Percentiles rank a stretch among this genome's conserved stretches.
phyloP scores from a whole-genome alignment of 139 green algal genomes.

The Chlamydomonas incerta region DNA sequence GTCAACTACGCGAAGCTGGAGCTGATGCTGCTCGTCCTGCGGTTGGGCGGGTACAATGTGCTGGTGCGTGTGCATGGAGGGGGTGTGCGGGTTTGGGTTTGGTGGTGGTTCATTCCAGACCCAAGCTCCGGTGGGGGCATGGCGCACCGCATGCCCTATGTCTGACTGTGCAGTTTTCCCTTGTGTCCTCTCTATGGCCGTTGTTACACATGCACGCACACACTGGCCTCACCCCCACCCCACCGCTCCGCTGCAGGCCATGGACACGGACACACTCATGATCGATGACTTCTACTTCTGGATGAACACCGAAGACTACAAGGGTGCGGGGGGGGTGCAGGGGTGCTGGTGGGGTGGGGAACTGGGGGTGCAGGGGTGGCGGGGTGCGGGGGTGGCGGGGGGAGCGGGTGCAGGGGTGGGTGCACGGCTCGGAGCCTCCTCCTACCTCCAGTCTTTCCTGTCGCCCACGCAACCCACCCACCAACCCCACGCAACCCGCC shows the following conservation, averaged over 20 bases:
- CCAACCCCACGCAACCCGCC: not conserved
- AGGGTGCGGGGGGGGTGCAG: not conserved
- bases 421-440: too few relatives aligned
- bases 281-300: slow-evolving; percentile 42
- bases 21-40: slow-evolving; percentile 19
- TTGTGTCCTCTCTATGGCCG: too few relatives aligned
- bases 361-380: not conserved
- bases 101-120: not conserved
- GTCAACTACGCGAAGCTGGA: not conserved
- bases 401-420: not conserved
- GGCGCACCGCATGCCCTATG: too few relatives aligned
- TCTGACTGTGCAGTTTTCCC: too few relatives aligned
- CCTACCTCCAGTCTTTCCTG: too few relatives aligned
- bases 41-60: slow-evolving; percentile 9
- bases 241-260: not conserved
- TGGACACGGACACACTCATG: slow-evolving; percentile 5
- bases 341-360: not conserved
- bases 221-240: not conserved
- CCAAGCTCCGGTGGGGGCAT: too few relatives aligned
- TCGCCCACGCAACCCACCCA: too few relatives aligned
- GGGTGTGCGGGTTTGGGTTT: not conserved
- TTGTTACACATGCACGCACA: too few relatives aligned
- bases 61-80: not conserved
- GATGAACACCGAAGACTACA: slow-evolving; percentile 12
- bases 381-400: not conserved